phyloP scores from a whole-genome alignment of 768 basidiomycete species.

The Coprinopsis strossmayeri region DNA sequence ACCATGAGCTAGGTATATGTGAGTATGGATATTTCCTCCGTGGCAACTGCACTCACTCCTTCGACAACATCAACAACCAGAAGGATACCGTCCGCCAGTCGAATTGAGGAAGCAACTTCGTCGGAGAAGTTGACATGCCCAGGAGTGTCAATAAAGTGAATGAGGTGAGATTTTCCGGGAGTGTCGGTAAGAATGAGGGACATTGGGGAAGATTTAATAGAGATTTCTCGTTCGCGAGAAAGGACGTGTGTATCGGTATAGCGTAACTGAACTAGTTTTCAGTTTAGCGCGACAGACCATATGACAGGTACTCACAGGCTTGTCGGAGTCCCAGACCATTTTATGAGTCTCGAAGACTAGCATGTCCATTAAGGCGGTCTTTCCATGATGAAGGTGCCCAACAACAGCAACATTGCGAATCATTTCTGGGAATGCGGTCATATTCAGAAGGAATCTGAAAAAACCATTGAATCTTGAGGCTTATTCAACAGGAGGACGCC shows the following conservation, averaged over 20 bases:
- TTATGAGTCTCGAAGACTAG: conserved; percentile 96
- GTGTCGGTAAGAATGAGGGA: conserved; percentile 83
- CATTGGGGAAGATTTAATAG: conserved; percentile 96
- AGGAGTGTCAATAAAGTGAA: conserved; percentile 95
- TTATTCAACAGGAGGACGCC: conserved; percentile 18
- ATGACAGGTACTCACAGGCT: conserved; percentile 50
- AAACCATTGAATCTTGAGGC: conserved; percentile 7
- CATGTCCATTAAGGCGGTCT: conserved; percentile 97
- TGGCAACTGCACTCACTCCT: conserved; percentile 55
- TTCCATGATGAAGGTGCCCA: conserved; percentile 96
- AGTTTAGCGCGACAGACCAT: background rate
- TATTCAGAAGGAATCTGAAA: conserved; percentile 83
- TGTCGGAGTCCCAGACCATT: conserved; percentile 88
- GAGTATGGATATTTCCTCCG: conserved; percentile 10
- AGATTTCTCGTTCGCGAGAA: conserved; percentile 83
- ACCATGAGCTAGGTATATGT: conserved; percentile 69
- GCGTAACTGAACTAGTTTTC: conserved; percentile 51
- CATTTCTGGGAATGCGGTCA: conserved; percentile 90
- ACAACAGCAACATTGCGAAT: conserved; percentile 94
- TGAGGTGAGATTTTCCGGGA: conserved; percentile 84
- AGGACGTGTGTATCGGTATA: conserved; percentile 96
- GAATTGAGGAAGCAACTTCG: conserved; percentile 84
- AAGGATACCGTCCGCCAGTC: conserved; percentile 85
- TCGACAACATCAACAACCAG: conserved; percentile 98
- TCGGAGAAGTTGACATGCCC: conserved; percentile 99